phyloP scores from a whole-genome alignment of 495 filamentous ascomycete genomes.

The Penicillium malachiteum region DNA sequence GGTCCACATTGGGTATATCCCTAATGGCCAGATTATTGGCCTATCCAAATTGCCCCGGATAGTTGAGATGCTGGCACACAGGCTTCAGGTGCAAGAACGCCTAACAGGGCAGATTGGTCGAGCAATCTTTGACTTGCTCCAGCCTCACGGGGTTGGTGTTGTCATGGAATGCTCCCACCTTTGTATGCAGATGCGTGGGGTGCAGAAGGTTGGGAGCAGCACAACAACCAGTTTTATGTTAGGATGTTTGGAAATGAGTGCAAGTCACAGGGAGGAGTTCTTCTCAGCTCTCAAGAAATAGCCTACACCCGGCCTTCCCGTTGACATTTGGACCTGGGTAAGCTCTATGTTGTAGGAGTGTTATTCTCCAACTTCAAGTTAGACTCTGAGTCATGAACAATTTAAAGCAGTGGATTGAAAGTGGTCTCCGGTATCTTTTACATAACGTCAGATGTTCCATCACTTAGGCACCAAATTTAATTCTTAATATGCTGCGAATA shows the following conservation, averaged over 20 bases:
- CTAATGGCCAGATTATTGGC: slow-evolving; percentile 77
- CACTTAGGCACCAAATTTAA: no score
- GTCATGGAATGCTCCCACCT: slow-evolving; percentile 95
- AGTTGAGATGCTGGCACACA: slow-evolving; percentile 90
- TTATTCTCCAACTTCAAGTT: no score
- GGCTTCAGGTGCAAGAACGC: slow-evolving; percentile 92
- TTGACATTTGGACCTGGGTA: no score
- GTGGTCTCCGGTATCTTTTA: no score
- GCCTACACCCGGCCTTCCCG: no score
- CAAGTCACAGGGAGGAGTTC: slow-evolving; percentile 92
- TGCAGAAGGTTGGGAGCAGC: slow-evolving; percentile 79
- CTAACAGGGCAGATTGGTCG: slow-evolving; percentile 95
- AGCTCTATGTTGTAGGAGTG: no score
- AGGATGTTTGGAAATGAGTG: slow-evolving; percentile 84
- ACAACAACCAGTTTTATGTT: slow-evolving; percentile 96
- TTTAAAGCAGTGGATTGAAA: no score
- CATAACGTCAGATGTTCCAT: no score
- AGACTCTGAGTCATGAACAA: no score
- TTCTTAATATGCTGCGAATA: no score
- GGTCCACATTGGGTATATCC: slow-evolving; percentile 99
- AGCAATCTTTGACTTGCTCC: slow-evolving; percentile 83
- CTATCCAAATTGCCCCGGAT: slow-evolving; percentile 93
- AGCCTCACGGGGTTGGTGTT: slow-evolving; percentile 86
- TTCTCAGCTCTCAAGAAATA: slow-evolving; percentile 26
- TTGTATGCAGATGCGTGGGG: slow-evolving; percentile 97